Base-by-base conservation (phyloP, 164 flowering plant species). In the Berberis thunbergii region DNA sequence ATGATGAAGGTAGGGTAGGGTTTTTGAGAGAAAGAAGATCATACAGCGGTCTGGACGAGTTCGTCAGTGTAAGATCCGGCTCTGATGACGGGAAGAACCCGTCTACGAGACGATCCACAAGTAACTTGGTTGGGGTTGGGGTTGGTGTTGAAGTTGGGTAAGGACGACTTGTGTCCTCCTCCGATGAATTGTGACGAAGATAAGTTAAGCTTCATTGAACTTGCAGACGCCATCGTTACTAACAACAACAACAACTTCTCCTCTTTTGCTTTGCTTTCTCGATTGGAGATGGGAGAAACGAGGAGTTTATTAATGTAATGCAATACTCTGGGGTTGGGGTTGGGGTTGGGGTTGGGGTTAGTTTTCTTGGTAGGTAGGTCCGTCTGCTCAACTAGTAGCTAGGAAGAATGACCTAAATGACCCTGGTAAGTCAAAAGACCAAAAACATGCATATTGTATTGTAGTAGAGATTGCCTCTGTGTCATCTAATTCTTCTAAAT, bases 41-140 rank as follows among this genome's bases (percentile, higher is more conserved):
- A 76, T 52, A 89, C 96, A 13, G 89, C 93, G 68, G 96, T 89
- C 58, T 81, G 77, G 61, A 89, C 77, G 75, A 89, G 93, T 69
- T 89, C 96, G 4, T 89, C 93, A 50, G 87, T 71, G 82, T 85
- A 86, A 44, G 92, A 66, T 43, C 84, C 67, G 53, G 96, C 91
- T 40, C 87, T 84, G 82, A 85, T 76, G 73, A 81, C 77, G 60
- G 74, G 26, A 26, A 26, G 26, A 26, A 26, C 26, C 26, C 26
- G 26, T 26, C 26, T 26, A 26, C 26, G 26, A 26, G 26, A 26
- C 26, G 26, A 26, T 26, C 26, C 26, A 26, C 26, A 50, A 61
- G 81, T 68, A 59, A 78, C 78, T 4, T 85, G 82, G 68, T 85
- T 52, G 11, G 11, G 1, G n/a, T 9, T 52, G 8, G 4, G 1